Evolutionary conservation across 805 yeast species (phyloP), one percentile per base, ranked within the genome.

Genomic region (Kazachstania kunashirensis): DNA sequence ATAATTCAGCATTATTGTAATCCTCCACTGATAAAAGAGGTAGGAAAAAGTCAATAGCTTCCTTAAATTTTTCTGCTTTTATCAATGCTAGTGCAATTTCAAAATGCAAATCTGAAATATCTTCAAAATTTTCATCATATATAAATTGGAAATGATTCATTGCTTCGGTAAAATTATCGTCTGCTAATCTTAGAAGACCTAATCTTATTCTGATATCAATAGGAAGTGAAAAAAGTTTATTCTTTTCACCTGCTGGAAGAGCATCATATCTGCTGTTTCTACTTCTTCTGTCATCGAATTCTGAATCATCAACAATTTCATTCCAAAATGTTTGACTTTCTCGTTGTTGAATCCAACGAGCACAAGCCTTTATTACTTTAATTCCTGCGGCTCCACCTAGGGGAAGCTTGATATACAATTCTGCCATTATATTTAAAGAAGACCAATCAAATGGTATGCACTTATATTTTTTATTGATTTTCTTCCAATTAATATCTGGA

Each of bases 131-230:
- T 29, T 73, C 76, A 26, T 69, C 69, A 30, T 75, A 57, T 10
- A 88, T 61, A 42, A 70, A 71, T 26, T 56, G 65, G 47, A 83
- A 80, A 54, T 89, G 96, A 7, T 57, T 59, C 39, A 78, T 52
- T 0, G 96, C 95, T 47, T 88, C 96, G 1, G 70, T 71, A 19
- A 68, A 63, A 30, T 79, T 68, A 36, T 75, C 77, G 25, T 75
- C 60, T 38, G 77, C 75, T 23, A 92, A 61, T 40, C 98, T 68
- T 33, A 84, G 67, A 9, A 77, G 57, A 0, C 95, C 94, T 17
- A 92, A 55, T 56, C 92, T 84, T 21, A 77, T 78, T 37, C 97
- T 62, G 18, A 92, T 83, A 62, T 89, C 97, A 32, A 88, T 76
- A 2, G 97, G 97, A 15, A 92, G 59, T 7, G 68, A 50, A 48